Evolutionary conservation across 805 yeast species (phyloP), one percentile per base, ranked within the genome.

Genomic region (Lipomyces sp.): DNA sequence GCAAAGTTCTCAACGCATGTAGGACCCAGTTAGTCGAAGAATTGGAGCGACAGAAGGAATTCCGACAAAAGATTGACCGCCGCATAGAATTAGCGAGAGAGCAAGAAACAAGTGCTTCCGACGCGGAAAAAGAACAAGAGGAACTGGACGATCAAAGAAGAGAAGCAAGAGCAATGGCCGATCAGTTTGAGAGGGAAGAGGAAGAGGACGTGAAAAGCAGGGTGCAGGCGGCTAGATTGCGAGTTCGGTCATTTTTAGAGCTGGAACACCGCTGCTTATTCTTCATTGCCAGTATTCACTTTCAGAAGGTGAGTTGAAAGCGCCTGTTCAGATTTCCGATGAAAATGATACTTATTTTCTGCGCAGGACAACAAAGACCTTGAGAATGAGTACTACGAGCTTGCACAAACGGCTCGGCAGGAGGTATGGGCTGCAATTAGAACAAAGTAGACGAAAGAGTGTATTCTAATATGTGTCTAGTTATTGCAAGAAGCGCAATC

Each of bases 211-310:
- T 44, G 18, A 39, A 45, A 18, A 46, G 50, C 8, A 44, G 54
- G n/a, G 47, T 47, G 3, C 10, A 38, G 18, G 21, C 47, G 22
- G 50, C 47, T 3, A 31, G 42, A 49, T 35, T 18, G 45, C 69
- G 75, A 45, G 61, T 76, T 10, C 68, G 85, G 54, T 62, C 70
- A 13, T 76, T 81, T 80, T 58, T 75, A 29, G 84, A 86, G 44
- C 61, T 80, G 10, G 68, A 86, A 14, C 97, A 93, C 64, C 82
- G 90, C 45, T 75, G 83, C 39, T 84, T 79, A 62, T 91, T 90
- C 63, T 79, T 88, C 55, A 70, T 85, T 23, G 97, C 87, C 0
- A 80, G 89, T 1, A 78, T 85, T 0, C 79, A 84, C 61, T 86
- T 75, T 57, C 90, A 84, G 59, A 63, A 73, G 31, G 54, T 43